A percentile compares a stretch with the other conserved stretches of the same genome.
Conservation (phyloP, 306 rosid species). For the Quercus variabilis region DNA sequence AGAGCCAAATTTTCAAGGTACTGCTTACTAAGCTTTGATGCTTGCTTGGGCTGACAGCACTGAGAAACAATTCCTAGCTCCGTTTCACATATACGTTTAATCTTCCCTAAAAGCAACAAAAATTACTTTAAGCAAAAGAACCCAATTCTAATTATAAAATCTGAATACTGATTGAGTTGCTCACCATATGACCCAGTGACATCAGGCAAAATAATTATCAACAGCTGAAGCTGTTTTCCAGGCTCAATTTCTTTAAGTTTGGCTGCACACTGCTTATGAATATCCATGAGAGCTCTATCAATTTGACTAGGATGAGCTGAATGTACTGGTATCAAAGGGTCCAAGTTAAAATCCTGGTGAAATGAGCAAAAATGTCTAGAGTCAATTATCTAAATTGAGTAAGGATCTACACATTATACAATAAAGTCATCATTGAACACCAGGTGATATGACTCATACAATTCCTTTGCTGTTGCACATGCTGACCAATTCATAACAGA, state of each 20-base stretch:
- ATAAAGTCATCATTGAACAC: background rate
- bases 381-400: background rate
- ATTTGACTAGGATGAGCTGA: conserved; percentile 13
- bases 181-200: conserved; percentile 42
- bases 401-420: background rate
- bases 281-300: conserved; percentile 21
- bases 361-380: background rate
- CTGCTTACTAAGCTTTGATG: conserved; percentile 15
- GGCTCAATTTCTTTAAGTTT: background rate
- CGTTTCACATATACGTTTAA: conserved; percentile 46
- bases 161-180: background rate
- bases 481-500: conserved; percentile 16
- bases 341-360: conserved; percentile 20
- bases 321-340: conserved; percentile 21
- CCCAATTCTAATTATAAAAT: background rate
- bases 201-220: conserved; percentile 52
- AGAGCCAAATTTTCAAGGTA: conserved; percentile 50
- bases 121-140: background rate
- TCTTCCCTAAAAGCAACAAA: conserved; percentile 27
- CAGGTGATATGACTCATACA: conserved; percentile 17
- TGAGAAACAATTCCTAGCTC: conserved; percentile 57
- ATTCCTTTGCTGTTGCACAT: conserved; percentile 47
- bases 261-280: conserved; percentile 1
- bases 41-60: conserved; percentile 48
- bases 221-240: conserved; percentile 25